These are phyloP conservation scores for Neospermospora avenae DNA, from an alignment of 2,329 filamentous ascomycete species.

Conservation along the genomic window DNA sequence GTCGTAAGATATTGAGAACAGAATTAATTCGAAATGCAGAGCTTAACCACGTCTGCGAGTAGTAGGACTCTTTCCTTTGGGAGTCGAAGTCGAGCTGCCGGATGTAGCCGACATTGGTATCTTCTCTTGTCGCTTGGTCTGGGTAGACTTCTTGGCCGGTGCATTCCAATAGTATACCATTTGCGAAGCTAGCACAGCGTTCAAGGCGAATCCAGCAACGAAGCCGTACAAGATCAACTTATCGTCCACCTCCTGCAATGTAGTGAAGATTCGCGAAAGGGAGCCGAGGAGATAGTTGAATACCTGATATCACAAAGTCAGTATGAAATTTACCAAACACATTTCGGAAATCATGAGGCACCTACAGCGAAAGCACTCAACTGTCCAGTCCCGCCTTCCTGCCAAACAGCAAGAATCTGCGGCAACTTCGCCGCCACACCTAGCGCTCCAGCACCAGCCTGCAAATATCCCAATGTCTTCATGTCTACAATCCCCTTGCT, in stretches of 20 bases:
- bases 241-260: constrained; percentile 94
- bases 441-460: constrained; percentile 79
- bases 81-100: constrained; percentile 21
- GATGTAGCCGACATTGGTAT: constrained; percentile 16
- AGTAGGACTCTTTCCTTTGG: constrained; percentile 32
- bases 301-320: constrained; percentile 54
- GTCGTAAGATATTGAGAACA: constrained; percentile 12
- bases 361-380: constrained; percentile 92
- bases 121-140: constrained; percentile 42
- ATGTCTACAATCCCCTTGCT: constrained; percentile 61
- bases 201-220: constrained; percentile 86
- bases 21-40: neutral
- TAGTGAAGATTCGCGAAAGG: constrained; percentile 94
- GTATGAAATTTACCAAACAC: neutral
- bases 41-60: constrained; percentile 33
- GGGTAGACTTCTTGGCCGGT: constrained; percentile 47
- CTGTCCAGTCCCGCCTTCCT: constrained; percentile 86
- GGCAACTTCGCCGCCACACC: constrained; percentile 89
- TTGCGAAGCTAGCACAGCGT: constrained; percentile 80
- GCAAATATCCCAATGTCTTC: constrained; percentile 54
- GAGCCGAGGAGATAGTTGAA: constrained; percentile 97
- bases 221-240: constrained; percentile 95
- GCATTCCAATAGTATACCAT: constrained; percentile 97
- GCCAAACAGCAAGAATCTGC: constrained; percentile 84
- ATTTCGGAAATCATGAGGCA: constrained; percentile 5